A percentile compares a stretch with the other conserved stretches of the same genome.
Conservation (phyloP, 441 rosid species). For the Viola pubescens region DNA sequence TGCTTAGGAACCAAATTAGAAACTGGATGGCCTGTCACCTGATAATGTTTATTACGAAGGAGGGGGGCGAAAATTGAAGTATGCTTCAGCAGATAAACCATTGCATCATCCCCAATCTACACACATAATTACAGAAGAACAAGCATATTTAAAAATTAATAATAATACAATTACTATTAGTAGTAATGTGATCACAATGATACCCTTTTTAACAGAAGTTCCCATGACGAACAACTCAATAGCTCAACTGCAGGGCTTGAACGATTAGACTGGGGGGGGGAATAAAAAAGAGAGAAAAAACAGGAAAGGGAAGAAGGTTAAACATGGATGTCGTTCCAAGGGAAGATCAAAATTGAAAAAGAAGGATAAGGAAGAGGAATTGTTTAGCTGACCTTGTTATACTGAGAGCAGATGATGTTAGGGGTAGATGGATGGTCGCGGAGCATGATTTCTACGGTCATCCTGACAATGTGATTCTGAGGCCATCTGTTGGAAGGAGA, state of each 20-base stretch:
- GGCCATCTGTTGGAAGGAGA: constrained; percentile 36
- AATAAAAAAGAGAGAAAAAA: not conserved
- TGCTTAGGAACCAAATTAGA: constrained; percentile 20
- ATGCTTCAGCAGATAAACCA: constrained; percentile 58
- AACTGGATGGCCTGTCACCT: constrained; percentile 71
- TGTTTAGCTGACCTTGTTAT: constrained; percentile 40
- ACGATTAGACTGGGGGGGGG: constrained; percentile 29
- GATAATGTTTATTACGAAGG: constrained; percentile 42
- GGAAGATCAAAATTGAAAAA: not conserved
- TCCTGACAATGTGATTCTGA: constrained; percentile 60
- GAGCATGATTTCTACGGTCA: constrained; percentile 38
- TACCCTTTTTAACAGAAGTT: constrained; percentile 66
- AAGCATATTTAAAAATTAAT: not conserved
- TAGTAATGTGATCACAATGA: constrained; percentile 1
- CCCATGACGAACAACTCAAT: constrained; percentile 59
- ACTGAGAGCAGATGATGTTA: constrained; percentile 48
- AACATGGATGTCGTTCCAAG: not conserved
- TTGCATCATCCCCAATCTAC: constrained; percentile 69
- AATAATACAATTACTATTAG: not conserved
- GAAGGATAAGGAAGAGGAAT: not conserved
- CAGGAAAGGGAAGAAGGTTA: not conserved
- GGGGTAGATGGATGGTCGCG: constrained; percentile 14
- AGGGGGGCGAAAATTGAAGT: constrained; percentile 60
- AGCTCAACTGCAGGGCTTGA: constrained; percentile 47
- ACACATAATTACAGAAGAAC: not conserved